These are phyloP conservation scores for Cercospora janseana DNA, from an alignment of 2,329 filamentous ascomycete species.

Conservation along the genomic window DNA sequence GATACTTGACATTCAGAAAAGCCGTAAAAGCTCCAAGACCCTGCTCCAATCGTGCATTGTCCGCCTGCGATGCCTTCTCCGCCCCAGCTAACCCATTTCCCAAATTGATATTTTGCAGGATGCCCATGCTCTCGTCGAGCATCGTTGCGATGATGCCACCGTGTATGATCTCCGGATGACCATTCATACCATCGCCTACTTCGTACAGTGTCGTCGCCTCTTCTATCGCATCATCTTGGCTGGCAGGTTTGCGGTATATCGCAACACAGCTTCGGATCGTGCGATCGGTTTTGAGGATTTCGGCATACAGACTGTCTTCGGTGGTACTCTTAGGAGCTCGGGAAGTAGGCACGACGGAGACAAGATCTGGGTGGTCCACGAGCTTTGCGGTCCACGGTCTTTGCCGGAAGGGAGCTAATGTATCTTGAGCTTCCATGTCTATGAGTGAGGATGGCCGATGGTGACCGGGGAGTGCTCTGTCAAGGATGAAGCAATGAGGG, in stretches of 20 bases:
- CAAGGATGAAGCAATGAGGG: background rate
- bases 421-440: conserved; percentile 28
- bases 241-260: conserved; percentile 43
- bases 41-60: conserved; percentile 28
- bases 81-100: conserved; percentile 23
- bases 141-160: conserved; percentile 58
- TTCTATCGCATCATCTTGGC: conserved; percentile 26
- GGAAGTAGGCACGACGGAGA: conserved; percentile 40
- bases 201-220: conserved; percentile 43
- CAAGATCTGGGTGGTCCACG: conserved; percentile 39
- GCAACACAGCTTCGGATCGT: conserved; percentile 51
- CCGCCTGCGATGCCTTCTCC: conserved; percentile 18
- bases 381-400: conserved; percentile 37
- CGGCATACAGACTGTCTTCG: conserved; percentile 55
- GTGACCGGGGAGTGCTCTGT: background rate
- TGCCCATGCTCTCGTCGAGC: conserved; percentile 59
- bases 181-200: conserved; percentile 55
- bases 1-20: conserved; percentile 57
- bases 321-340: conserved; percentile 41
- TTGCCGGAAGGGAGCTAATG: conserved; percentile 31
- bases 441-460: background rate
- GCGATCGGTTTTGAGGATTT: conserved; percentile 51
- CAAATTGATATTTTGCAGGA: conserved; percentile 48
- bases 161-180: conserved; percentile 54
- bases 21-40: conserved; percentile 47